Evolutionary conservation across 1,284 basidiomycete genomes (phyloP).

Genomic region (Cystobasidium sp.): DNA sequence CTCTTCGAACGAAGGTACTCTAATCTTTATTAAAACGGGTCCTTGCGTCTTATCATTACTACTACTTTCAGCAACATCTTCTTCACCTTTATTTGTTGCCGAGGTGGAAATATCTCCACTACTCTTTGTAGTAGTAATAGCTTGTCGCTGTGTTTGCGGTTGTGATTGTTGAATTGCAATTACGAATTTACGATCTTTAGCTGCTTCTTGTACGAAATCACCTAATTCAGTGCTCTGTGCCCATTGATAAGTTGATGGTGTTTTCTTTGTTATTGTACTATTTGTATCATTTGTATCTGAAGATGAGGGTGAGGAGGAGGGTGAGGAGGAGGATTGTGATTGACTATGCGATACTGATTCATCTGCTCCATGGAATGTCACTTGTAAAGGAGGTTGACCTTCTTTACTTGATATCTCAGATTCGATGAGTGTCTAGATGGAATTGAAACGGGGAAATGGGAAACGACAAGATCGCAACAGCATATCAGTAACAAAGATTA

Average conservation of each 20-base stretch:
- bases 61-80: background rate
- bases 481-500: no score
- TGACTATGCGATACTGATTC: background rate
- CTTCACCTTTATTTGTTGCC: background rate
- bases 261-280: background rate
- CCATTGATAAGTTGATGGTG: constrained; percentile 18
- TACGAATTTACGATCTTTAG: constrained; percentile 37
- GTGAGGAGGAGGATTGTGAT: background rate
- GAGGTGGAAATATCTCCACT: background rate
- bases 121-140: background rate
- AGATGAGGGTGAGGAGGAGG: background rate
- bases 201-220: constrained; percentile 45
- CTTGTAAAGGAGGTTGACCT: constrained; percentile 25
- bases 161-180: constrained; percentile 31
- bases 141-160: background rate
- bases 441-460: background rate
- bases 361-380: constrained; percentile 39
- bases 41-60: no score
- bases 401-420: constrained; percentile 40
- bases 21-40: constrained; percentile 1
- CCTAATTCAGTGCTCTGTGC: constrained; percentile 41
- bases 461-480: no score
- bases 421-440: constrained; percentile 17
- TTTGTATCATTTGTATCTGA: background rate
- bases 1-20: constrained; percentile 44